These are phyloP conservation scores for Toxicodendron radicans DNA, from an alignment of 345 rosid genomes.

Conservation along the genomic window DNA sequence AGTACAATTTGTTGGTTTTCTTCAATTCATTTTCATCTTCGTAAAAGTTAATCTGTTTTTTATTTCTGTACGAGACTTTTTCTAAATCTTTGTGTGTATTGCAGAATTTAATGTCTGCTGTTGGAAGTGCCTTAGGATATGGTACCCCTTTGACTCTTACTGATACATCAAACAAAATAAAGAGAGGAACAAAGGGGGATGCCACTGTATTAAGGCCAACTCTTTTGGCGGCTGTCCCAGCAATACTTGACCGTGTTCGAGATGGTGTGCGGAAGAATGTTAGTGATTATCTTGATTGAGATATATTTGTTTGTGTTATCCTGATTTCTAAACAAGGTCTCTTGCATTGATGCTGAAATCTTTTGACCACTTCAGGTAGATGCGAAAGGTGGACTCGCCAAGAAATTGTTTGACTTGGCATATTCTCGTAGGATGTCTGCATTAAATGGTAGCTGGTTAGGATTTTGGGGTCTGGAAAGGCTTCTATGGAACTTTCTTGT, in stretches of 20 bases:
- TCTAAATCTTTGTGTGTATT: slow-evolving; percentile 23
- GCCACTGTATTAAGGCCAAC: slow-evolving; percentile 81
- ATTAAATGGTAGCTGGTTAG: slow-evolving; percentile 93
- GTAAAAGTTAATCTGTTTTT: not conserved
- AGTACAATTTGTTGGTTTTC: not conserved
- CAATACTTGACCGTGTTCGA: slow-evolving; percentile 96
- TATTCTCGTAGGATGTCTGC: slow-evolving; percentile 90
- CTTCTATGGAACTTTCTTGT: slow-evolving; percentile 84
- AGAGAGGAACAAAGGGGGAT: slow-evolving; percentile 90
- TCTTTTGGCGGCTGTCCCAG: slow-evolving; percentile 96
- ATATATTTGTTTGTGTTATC: not conserved
- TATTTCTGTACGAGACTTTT: slow-evolving; percentile 1
- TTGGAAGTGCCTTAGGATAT: slow-evolving; percentile 94
- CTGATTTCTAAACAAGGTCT: slow-evolving; percentile 6
- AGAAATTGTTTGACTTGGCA: slow-evolving; percentile 83
- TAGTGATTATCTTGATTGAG: slow-evolving; percentile 7
- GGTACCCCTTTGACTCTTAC: slow-evolving; percentile 96
- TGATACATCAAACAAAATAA: slow-evolving; percentile 90
- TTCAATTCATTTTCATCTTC: not conserved
- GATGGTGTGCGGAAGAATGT: slow-evolving; percentile 98
- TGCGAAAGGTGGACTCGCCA: slow-evolving; percentile 77
- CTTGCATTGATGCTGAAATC: slow-evolving; percentile 11
- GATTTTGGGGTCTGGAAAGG: slow-evolving; percentile 92
- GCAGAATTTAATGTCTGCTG: slow-evolving; percentile 77
- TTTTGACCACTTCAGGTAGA: slow-evolving; percentile 59